Evolutionary conservation across 495 filamentous ascomycete species (phyloP), one percentile per base, ranked within the genome.

Genomic region (Chlorociboria aeruginascens): DNA sequence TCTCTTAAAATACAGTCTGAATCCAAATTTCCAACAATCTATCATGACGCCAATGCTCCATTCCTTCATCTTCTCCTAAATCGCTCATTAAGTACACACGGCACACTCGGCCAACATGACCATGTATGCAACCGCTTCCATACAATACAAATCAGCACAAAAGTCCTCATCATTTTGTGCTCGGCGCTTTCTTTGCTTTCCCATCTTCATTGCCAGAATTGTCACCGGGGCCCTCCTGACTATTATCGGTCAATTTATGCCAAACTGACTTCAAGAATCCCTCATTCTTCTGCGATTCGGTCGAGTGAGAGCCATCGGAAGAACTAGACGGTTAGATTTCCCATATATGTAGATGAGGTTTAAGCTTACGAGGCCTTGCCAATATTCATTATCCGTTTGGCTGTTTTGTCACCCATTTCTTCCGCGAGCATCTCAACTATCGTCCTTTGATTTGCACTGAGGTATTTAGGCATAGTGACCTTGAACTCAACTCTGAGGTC

Each of bases 391-490:
- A 92, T 77, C 37, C 93, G 76, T 62, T 82, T 88, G n/a, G 92
- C 92, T 13, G 77, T 85, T 65, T 87, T 83, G 61, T 98, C 92
- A 10, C 76, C 77, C 72, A 96, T 78, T 69, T 98, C 92, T 56
- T 98, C 89, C 29, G 92, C 92, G 38, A 98, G 75, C 71, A 96
- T 87, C 66, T 98, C 92, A 49, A 96, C 61, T 30, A 98, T 82
- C 0, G 83, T 88, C 32, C 93, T 76, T 68, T 97, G 90, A 64
- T 92, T 95, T 16, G 77, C 69, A 17, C 78, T 86, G 56, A 98
- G 69, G 57, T 88, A 93, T 65, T 93, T 96, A 10, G 92, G 92
- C 86, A 96, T 94, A 29, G 76, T 63, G 11, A 98, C 85, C 68
- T 88, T 90, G 71, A 93, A 97, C 63, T 97, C 93, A 7, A 98